A percentile compares a stretch with the other conserved stretches of the same genome.
Conservation (phyloP, 1,139 yeast species). For the Nematodospora anomalae region DNA sequence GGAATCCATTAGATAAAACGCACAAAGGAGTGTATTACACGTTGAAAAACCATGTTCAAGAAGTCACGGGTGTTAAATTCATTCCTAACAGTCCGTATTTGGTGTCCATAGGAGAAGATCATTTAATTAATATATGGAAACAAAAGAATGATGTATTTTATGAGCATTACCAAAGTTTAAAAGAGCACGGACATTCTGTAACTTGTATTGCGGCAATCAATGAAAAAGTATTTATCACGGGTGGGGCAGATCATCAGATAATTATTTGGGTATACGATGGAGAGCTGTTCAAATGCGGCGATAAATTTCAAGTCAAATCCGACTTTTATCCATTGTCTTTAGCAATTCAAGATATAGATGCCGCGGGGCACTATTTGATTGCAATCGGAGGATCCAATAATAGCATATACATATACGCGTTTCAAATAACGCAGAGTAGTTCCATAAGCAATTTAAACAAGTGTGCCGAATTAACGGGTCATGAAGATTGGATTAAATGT, state of each 20-base stretch:
- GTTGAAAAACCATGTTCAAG: constrained; percentile 57
- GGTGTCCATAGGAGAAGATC: constrained; percentile 69
- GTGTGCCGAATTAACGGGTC: constrained; percentile 69
- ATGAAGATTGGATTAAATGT: constrained; percentile 91
- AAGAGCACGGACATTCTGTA: constrained; percentile 47
- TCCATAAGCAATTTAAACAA: constrained; percentile 26
- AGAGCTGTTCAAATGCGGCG: constrained; percentile 24
- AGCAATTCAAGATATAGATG: constrained; percentile 48
- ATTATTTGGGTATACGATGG: constrained; percentile 46
- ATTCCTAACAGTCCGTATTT: constrained; percentile 47
- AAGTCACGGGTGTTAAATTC: constrained; percentile 61
- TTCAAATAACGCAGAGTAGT: constrained; percentile 23
- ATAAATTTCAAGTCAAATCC: constrained; percentile 38
- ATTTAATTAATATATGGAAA: constrained; percentile 61
- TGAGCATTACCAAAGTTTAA: constrained; percentile 35
- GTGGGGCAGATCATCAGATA: constrained; percentile 65
- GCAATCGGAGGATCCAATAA: constrained; percentile 82
- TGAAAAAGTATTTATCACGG: constrained; percentile 49
- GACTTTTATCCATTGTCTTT: constrained; percentile 69
- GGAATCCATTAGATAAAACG: constrained; percentile 54
- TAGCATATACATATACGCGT: constrained; percentile 55
- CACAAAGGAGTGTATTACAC: constrained; percentile 53
- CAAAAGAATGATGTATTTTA: constrained; percentile 15
- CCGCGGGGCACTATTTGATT: constrained; percentile 47
- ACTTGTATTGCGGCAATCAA: constrained; percentile 46